Evolutionary conservation across 73 alveolate genomes (phyloP), one percentile per base, ranked within the genome.

Genomic region (Paramecium tetraurelia): DNA sequence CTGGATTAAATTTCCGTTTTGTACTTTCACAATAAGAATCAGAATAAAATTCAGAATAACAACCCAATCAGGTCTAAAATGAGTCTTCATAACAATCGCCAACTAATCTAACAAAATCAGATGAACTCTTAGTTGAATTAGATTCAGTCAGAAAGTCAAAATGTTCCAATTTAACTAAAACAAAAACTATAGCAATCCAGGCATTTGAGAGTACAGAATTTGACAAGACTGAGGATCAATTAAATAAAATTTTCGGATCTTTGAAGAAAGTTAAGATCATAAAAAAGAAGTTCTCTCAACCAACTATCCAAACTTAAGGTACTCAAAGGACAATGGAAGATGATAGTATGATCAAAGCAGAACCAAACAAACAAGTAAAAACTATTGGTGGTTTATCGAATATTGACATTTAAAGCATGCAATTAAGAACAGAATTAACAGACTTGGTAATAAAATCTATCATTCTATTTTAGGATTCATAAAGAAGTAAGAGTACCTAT

Each of bases 191-290:
- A 20, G 89, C 48, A 12, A 27, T 80, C 24, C 7, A 80, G 46
- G 90, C 90, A n/a, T 80, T 80, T 48, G 90, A 80, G 22, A 80
- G 90, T 43, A 38, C 24, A 22, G 31, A 80, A 48, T 80, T 20
- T n/a, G 75, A 80, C 0, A 48, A 80, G 43, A 11, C 72, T 4
- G 76, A 41, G 24, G 35, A 44, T 12, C 11, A 75, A 75, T 41
- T 75, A 35, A 41, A 75, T 12, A 75, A 75, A 75, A 75, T 75
- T 4, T 75, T 75, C 35, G 87, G 87, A 75, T 53, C 69, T 29
- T 38, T 75, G 38, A 75, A 75, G 36, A 75, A 75, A 41, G 33
- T 75, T 29, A 75, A 75, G 46, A 38, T 75, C 38, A 41, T 75
- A 0, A 75, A 38, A 36, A 75, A 75, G 6, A 75, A 75, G 20